phyloP scores from a whole-genome alignment of 2,329 filamentous ascomycete genomes.

The Claviceps cyperi region DNA sequence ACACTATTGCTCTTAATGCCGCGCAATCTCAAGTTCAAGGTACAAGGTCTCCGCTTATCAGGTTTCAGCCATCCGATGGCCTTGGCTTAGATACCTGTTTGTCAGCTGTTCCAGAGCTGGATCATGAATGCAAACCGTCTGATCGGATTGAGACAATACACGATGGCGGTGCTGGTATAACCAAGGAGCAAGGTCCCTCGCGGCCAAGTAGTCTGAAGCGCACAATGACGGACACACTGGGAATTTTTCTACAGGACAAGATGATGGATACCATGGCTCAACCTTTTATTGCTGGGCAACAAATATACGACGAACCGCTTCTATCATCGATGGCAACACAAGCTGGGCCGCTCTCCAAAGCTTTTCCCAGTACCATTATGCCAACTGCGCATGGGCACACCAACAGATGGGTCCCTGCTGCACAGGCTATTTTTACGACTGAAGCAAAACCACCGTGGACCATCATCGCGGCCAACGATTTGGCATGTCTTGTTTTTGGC shows the following conservation, averaged over 20 bases:
- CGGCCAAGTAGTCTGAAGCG: conserved; percentile 60
- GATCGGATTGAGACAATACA: conserved; percentile 42
- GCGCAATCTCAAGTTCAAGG: conserved; percentile 6
- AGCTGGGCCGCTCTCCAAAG: conserved; percentile 24
- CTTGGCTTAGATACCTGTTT: conserved; percentile 8
- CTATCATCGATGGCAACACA: conserved; percentile 29
- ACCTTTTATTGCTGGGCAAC: conserved; percentile 48
- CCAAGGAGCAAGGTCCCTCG: conserved; percentile 37
- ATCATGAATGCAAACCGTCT: conserved; percentile 30
- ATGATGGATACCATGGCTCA: conserved; percentile 75
- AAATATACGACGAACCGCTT: conserved; percentile 21
- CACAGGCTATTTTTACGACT: conserved; percentile 97
- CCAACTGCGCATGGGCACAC: conserved; percentile 71
- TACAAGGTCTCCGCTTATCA: conserved; percentile 8
- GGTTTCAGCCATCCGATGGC: conserved; percentile 5
- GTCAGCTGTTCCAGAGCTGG: conserved; percentile 9
- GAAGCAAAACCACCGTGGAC: conserved; percentile 84
- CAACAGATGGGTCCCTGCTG: conserved; percentile 77
- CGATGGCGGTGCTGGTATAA: conserved; percentile 31
- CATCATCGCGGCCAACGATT: conserved; percentile 87
- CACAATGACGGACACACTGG: conserved; percentile 72
- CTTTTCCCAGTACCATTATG: conserved; percentile 33
- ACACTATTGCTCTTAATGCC: conserved; percentile 21
- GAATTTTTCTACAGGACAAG: conserved; percentile 63
- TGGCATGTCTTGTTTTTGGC: conserved; percentile 96